Conservation (phyloP, 108 stramenopile species). For the Nitzschia inconspicua region DNA sequence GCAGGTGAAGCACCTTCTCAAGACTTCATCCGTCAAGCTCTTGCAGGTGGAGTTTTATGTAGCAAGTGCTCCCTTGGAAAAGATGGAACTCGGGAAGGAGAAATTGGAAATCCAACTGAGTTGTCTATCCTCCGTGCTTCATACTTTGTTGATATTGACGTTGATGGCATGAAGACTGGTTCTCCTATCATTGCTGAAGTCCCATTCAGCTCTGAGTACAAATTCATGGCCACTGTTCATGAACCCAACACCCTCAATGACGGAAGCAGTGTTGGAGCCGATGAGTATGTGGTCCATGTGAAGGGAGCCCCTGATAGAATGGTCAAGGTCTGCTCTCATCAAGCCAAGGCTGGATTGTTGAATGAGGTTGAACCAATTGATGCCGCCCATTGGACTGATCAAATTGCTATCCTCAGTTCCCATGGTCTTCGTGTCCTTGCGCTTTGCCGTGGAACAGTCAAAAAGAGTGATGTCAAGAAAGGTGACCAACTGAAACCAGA, state of each 20-base stretch:
- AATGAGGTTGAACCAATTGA: constrained; percentile 61
- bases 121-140: constrained; percentile 65
- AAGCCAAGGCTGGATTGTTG: constrained; percentile 51
- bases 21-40: constrained; percentile 46
- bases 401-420: constrained; percentile 73
- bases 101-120: constrained; percentile 73
- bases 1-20: constrained; percentile 48
- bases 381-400: constrained; percentile 56
- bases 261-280: constrained; percentile 15
- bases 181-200: constrained; percentile 59
- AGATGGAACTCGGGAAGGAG: constrained; percentile 54
- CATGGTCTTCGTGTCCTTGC: constrained; percentile 95
- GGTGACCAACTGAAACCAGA: constrained; percentile 63
- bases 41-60: constrained; percentile 62
- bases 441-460: constrained; percentile 63
- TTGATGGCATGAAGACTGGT: constrained; percentile 35
- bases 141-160: constrained; percentile 51
- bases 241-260: constrained; percentile 18
- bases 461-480: constrained; percentile 44
- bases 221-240: constrained; percentile 75
- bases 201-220: constrained; percentile 69
- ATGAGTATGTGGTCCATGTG: constrained; percentile 67
- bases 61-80: constrained; percentile 59
- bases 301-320: constrained; percentile 96
- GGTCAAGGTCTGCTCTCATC: constrained; percentile 65